Evolutionary conservation across 305 asterid species (phyloP), one percentile per base, ranked within the genome.

Genomic region (Fraxinus albicans): DNA sequence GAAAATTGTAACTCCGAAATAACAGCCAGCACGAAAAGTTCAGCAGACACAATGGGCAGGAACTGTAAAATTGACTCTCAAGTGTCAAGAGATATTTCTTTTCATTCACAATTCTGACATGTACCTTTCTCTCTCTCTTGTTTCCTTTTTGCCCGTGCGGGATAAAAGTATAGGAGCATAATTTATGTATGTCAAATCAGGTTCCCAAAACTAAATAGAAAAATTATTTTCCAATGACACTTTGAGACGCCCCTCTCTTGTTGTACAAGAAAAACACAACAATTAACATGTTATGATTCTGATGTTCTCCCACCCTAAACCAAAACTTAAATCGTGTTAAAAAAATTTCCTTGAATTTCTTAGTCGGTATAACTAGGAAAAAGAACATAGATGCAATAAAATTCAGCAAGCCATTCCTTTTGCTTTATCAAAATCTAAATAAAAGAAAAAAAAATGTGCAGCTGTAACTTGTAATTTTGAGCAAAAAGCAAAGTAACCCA

Each of bases 11-110:
- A 47, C 50, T 69, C 77, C 77, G 50, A 31, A 42, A 23, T 33
- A 73, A 63, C 75, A 76, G 81, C 63, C 73, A 81, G 74, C 82
- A 79, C 17, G 27, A 53, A 6, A 81, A 47, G 78, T 83, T 72
- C 78, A 47, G 80, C 81, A 40, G 78, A 55, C 42, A 69, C n/a
- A 73, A 81, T 35, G 79, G 35, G 75, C 67, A 55, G 73, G 38
- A 65, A 15, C 15, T n/a, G 44, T 10, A 77, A 36, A 35, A 77
- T 34, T 60, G 34, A 78, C 34, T 78, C 44, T 42, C 55, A 44
- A 63, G 47, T 33, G 44, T 7, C 19, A 42, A 42, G 34, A 72
- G 34, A 72, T 38, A 10, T 73, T 60, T 73, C 67, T 44, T 25
- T 70, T 13, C 10, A 31, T 36, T 81, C 38, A 9, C 58, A 58